A percentile compares a stretch with the other conserved stretches of the same genome.
phyloP scores from a whole-genome alignment of 192 early-diverging fungal species.

The Spizellomyces sp. region DNA sequence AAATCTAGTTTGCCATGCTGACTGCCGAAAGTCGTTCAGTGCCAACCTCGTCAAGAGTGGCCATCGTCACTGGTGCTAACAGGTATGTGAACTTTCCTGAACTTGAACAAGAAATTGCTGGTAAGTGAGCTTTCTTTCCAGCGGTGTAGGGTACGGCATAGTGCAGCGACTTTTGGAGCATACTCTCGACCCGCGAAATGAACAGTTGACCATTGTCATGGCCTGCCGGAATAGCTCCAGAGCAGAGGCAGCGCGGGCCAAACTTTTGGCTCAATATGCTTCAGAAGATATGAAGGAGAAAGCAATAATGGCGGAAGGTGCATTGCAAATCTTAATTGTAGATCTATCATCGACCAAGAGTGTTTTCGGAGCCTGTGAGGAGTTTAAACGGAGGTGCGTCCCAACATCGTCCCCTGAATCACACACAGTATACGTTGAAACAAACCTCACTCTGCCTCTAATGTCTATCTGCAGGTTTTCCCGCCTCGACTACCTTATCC shows the following conservation, averaged over 20 bases:
- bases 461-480: conserved; percentile 18
- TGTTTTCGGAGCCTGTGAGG: conserved; percentile 35
- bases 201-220: conserved; percentile 38
- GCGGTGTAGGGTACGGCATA: conserved; percentile 48
- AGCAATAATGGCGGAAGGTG: conserved; percentile 2
- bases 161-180: conserved; percentile 35
- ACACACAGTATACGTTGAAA: neutral
- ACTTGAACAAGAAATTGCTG: neutral
- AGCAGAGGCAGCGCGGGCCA: conserved; percentile 34
- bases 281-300: neutral
- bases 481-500: conserved; percentile 43
- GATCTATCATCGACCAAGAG: conserved; percentile 37
- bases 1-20: too few relatives aligned
- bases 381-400: conserved; percentile 28
- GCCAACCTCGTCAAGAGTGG: neutral
- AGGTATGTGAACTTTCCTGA: neutral
- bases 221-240: conserved; percentile 37
- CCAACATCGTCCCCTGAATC: neutral
- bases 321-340: conserved; percentile 36
- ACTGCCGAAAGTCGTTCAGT: neutral
- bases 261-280: conserved; percentile 24
- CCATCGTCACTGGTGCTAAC: conserved; percentile 23
- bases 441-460: conserved; percentile 2
- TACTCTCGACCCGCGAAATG: neutral
- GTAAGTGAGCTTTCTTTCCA: neutral